Evolutionary conservation across 2,329 filamentous ascomycete species (phyloP).

Genomic region (Dothistroma pini): DNA sequence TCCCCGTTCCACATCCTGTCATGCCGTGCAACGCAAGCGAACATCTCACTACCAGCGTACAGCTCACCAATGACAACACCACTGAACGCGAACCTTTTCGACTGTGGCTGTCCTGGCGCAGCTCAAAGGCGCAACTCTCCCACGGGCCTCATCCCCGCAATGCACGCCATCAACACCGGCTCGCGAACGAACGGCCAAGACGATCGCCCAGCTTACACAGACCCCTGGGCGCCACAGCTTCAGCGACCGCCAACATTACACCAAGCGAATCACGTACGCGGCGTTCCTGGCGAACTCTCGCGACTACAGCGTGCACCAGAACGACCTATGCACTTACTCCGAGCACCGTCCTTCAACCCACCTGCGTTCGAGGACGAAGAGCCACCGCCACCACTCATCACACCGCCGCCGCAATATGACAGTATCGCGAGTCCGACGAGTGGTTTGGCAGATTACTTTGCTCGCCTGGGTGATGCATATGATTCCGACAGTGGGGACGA

Average conservation of each 20-base stretch:
- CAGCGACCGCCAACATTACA: slow-evolving; percentile 49
- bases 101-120: slow-evolving; percentile 66
- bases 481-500: slow-evolving; percentile 42
- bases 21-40: slow-evolving; percentile 87
- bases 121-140: slow-evolving; percentile 49
- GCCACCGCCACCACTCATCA: slow-evolving; percentile 68
- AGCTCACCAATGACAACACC: slow-evolving; percentile 46
- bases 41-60: slow-evolving; percentile 82
- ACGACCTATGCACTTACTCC: slow-evolving; percentile 78
- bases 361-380: slow-evolving; percentile 81
- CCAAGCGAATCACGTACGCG: slow-evolving; percentile 21
- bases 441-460: slow-evolving; percentile 80
- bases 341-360: slow-evolving; percentile 81
- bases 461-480: slow-evolving; percentile 64
- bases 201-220: slow-evolving; percentile 17
- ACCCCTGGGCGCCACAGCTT: slow-evolving; percentile 43
- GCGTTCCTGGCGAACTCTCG: slow-evolving; percentile 31
- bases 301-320: slow-evolving; percentile 32
- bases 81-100: slow-evolving; percentile 39
- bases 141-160: slow-evolving; percentile 52
- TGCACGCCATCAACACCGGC: slow-evolving; percentile 52
- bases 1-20: slow-evolving; percentile 91
- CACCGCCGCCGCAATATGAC: slow-evolving; percentile 83
- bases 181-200: slow-evolving; percentile 28
- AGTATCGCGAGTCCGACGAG: slow-evolving; percentile 68